Evolutionary conservation across 2,329 filamentous ascomycete genomes (phyloP).

Genomic region (Cladosporium sp.): DNA sequence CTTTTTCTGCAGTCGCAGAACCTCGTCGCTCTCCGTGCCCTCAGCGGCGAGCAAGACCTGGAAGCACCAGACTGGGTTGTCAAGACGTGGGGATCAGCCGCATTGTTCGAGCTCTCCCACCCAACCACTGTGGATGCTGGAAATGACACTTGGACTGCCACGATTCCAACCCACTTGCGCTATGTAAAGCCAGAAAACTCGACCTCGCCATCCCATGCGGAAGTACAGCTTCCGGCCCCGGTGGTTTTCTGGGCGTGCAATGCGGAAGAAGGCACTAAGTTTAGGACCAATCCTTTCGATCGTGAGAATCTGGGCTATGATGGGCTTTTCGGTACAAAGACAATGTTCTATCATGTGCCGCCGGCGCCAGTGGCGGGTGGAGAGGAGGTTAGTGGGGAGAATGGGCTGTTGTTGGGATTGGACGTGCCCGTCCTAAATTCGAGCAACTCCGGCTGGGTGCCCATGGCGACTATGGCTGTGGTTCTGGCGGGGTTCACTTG

Average conservation of each 20-base stretch:
- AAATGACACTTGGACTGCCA: constrained; percentile 53
- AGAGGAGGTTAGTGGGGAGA: not conserved
- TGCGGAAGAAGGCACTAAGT: constrained; percentile 57
- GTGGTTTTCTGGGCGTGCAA: constrained; percentile 87
- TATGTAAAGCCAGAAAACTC: constrained; percentile 61
- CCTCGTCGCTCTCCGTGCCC: constrained; percentile 61
- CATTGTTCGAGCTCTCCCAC: constrained; percentile 66
- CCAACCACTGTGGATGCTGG: constrained; percentile 13
- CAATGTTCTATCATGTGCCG: constrained; percentile 72
- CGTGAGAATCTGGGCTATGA: constrained; percentile 81
- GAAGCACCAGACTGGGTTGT: constrained; percentile 84
- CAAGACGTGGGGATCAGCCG: constrained; percentile 69
- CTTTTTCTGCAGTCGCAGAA: constrained; percentile 80
- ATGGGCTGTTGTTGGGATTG: constrained; percentile 28
- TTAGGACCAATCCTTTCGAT: constrained; percentile 79
- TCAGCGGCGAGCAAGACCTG: constrained; percentile 75
- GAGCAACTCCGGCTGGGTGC: constrained; percentile 33
- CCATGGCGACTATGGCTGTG: constrained; percentile 38
- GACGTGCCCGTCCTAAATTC: constrained; percentile 41
- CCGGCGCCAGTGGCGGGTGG: constrained; percentile 21
- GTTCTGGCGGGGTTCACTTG: constrained; percentile 43
- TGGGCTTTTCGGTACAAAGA: constrained; percentile 67
- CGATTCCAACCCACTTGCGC: constrained; percentile 78
- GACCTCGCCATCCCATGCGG: constrained; percentile 43
- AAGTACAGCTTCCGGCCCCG: constrained; percentile 68